phyloP scores from a whole-genome alignment of 208 protist genomes.

The Trichomonas vaginalis region DNA sequence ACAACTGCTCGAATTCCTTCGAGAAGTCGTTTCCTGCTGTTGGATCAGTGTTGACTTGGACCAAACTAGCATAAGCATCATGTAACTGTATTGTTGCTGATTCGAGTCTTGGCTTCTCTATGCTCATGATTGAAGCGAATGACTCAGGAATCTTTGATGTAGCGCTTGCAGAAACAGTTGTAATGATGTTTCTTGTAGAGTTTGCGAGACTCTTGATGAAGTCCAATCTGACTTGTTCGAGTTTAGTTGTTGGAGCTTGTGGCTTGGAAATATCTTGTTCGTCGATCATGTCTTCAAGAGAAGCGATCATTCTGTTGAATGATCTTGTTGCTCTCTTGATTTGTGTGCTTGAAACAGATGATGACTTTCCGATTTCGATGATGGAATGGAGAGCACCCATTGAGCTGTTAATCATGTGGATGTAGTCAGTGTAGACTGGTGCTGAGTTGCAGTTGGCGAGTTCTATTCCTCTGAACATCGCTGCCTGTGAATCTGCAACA shows the following conservation, averaged over 20 bases:
- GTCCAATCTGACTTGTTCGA: neutral
- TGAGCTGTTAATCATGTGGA: neutral
- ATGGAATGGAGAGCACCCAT: neutral
- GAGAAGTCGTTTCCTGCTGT: neutral
- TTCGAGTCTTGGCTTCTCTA: neutral
- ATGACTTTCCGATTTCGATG: neutral
- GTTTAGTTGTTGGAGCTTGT: neutral
- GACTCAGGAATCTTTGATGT: neutral
- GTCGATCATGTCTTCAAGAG: neutral
- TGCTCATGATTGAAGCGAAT: neutral
- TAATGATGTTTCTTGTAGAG: neutral
- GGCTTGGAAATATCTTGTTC: neutral
- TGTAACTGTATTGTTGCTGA: neutral
- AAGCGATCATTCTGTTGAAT: neutral
- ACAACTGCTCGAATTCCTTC: neutral
- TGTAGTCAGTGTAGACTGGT: neutral
- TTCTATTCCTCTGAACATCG: neutral
- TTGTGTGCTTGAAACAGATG: neutral
- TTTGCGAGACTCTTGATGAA: neutral
- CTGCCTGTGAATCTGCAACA: neutral
- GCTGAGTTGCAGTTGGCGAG: neutral
- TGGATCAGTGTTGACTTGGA: neutral
- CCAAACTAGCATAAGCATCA: no score
- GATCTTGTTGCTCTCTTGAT: neutral
- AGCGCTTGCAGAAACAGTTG: neutral